Evolutionary conservation across 2,329 filamentous ascomycete species (phyloP), one percentile per base, ranked within the genome.

Genomic region (Penicillium sclerotigenum): DNA sequence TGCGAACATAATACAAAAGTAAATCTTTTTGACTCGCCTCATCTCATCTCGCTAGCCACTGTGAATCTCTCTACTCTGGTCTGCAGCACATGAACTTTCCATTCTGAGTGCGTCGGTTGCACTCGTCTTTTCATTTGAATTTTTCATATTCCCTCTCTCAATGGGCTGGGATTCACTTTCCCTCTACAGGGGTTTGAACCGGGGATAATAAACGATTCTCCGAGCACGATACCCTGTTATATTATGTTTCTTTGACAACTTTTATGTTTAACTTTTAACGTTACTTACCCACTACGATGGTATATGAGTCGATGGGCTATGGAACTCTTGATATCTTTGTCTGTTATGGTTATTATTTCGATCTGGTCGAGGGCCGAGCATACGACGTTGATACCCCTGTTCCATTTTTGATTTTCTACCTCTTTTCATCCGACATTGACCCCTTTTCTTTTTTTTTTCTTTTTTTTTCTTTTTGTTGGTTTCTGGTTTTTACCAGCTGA

Each of bases 131-230:
- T 49, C 46, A 37, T 49, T 42, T 43, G 31, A 37, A 54, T 57
- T 52, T 61, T 51, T 65, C 40, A 57, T 63, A 45, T 42, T 49
- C 51, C 24, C 43, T 57, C 47, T 57, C 43, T 64, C 50, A 63
- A 57, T 64, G 51, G 61, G 59, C 42, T 34, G 48, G 54, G 31
- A 52, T 58, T 61, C 57, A 59, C 29, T 52, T 50, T 61, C 10
- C 9, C 8, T 24, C 5, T 48, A 26, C 20, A 9, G 69, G 72
- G 66, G 63, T 68, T 73, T 73, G 70, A 61, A 60, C 66, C 64
- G 71, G 72, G 57, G 72, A 74, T 68, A 67, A 74, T 74, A 75
- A 57, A 75, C 72, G 72, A 71, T 65, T 74, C 68, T 67, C 69
- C 70, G 70, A 62, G 64, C 71, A 73, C 71, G 70, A 74, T 73